Evolutionary conservation across 2,329 filamentous ascomycete species (phyloP).

Genomic region (Dendryphion nanum): DNA sequence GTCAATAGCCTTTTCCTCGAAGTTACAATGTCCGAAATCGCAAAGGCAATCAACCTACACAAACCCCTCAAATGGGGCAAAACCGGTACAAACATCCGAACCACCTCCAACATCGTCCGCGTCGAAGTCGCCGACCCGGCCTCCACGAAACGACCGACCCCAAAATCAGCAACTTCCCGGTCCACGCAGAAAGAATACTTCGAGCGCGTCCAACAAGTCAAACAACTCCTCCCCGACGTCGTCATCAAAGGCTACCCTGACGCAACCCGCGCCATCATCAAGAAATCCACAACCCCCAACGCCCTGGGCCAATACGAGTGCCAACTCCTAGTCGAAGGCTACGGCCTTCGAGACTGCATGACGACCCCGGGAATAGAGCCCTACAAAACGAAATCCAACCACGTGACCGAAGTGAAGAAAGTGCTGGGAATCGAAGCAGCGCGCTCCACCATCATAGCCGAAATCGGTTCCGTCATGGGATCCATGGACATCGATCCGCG

Average conservation of each 20-base stretch:
- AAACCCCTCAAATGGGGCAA: constrained; percentile 77
- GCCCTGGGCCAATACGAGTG: constrained; percentile 60
- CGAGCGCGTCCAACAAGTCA: constrained; percentile 79
- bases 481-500: constrained; percentile 95
- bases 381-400: constrained; percentile 72
- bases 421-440: constrained; percentile 95
- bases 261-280: constrained; percentile 82
- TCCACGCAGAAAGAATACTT: constrained; percentile 61
- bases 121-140: constrained; percentile 62
- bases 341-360: constrained; percentile 86
- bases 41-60: constrained; percentile 71
- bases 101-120: constrained; percentile 57
- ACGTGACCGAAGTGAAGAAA: constrained; percentile 82
- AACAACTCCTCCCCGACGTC: constrained; percentile 77
- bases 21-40: constrained; percentile 71
- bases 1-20: constrained; percentile 81
- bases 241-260: constrained; percentile 87
- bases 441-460: constrained; percentile 79
- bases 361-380: constrained; percentile 89
- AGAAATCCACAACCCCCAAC: constrained; percentile 69
- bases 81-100: constrained; percentile 57
- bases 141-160: constrained; percentile 24
- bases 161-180: constrained; percentile 22
- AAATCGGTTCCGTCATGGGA: constrained; percentile 87
- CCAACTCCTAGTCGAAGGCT: constrained; percentile 80